Evolutionary conservation across 2,329 filamentous ascomycete species (phyloP).

Genomic region (Ophiostoma sp.): DNA sequence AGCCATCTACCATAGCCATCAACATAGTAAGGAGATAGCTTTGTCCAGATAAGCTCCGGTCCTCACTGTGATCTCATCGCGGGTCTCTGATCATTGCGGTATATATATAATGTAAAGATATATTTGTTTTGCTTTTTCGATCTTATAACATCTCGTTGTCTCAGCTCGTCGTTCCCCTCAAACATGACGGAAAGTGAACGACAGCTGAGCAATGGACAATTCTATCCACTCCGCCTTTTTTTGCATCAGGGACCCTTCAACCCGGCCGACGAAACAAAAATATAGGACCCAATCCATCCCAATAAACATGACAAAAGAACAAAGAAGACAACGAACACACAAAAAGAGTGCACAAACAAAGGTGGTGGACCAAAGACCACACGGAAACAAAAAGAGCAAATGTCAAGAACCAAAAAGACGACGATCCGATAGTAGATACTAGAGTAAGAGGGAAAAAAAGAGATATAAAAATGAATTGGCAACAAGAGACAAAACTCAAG

Average conservation of each 20-base stretch:
- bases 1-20: too few relatives aligned
- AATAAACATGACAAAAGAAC: background rate
- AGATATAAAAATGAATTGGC: background rate
- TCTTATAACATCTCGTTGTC: background rate
- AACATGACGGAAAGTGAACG: background rate
- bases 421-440: background rate
- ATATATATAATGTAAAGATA: background rate
- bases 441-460: background rate
- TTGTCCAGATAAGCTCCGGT: too few relatives aligned
- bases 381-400: background rate
- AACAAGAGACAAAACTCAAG: background rate
- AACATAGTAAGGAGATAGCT: too few relatives aligned
- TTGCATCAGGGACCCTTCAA: background rate
- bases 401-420: background rate
- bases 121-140: background rate
- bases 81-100: too few relatives aligned
- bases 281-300: background rate
- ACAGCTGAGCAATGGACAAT: background rate
- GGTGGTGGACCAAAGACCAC: background rate
- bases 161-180: background rate
- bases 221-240: background rate
- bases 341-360: conserved; percentile 6
- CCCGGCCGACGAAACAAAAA: background rate
- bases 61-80: too few relatives aligned
- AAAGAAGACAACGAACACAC: background rate